phyloP scores from a whole-genome alignment of 176 grass and related monocot genomes.

The Saccharum spontaneum region DNA sequence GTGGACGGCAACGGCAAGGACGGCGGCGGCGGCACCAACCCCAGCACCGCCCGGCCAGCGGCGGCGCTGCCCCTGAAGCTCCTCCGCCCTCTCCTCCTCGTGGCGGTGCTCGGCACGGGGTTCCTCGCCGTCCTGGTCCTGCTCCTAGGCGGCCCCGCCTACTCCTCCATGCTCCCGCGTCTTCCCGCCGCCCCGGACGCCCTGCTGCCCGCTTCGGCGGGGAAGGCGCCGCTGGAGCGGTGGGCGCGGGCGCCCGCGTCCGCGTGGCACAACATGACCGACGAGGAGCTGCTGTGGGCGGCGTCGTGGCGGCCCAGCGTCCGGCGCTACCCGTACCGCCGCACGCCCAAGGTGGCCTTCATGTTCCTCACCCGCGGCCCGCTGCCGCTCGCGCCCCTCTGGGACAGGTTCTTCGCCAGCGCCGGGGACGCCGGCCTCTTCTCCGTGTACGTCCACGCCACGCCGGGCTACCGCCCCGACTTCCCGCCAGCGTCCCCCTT shows the following conservation, averaged over 20 bases:
- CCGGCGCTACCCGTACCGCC: constrained; percentile 35
- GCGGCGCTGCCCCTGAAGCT: constrained; percentile 24
- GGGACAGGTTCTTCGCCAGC: constrained; percentile 83
- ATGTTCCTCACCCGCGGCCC: constrained; percentile 90
- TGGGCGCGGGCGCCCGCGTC: constrained; percentile 31
- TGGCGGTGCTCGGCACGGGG: constrained; percentile 35
- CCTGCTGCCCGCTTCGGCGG: neutral
- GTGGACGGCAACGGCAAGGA: constrained; percentile 20
- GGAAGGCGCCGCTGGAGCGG: neutral
- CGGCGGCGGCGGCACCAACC: neutral
- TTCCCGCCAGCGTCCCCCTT: constrained; percentile 64
- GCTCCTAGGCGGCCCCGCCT: neutral
- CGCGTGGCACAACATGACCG: constrained; percentile 73
- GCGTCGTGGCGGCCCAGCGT: constrained; percentile 62
- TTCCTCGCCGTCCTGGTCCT: constrained; percentile 33
- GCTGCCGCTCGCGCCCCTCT: constrained; percentile 68
- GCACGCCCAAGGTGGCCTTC: constrained; percentile 81
- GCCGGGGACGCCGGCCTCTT: neutral
- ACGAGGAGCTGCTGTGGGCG: constrained; percentile 85
- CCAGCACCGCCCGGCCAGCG: neutral
- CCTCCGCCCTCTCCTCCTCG: constrained; percentile 41
- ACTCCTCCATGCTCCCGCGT: neutral
- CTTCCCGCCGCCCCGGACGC: neutral
- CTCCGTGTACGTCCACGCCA: constrained; percentile 78
- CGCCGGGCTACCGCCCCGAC: constrained; percentile 52